A percentile compares a stretch with the other conserved stretches of the same genome.
phyloP scores from a whole-genome alignment of 352 stramenopile genomes.

The Globisporangium viniferum region DNA sequence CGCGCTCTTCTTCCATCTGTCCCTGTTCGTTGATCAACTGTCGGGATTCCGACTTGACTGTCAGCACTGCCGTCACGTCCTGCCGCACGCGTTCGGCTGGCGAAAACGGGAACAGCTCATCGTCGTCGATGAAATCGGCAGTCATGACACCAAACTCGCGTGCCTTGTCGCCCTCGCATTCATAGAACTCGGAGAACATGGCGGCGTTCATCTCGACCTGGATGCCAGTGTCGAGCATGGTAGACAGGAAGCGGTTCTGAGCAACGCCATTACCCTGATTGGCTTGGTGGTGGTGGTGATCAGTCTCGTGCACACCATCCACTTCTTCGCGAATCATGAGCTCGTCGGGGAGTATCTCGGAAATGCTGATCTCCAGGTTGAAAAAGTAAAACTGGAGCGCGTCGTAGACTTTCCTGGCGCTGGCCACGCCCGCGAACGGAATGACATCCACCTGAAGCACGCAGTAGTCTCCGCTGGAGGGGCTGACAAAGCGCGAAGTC shows the following conservation, averaged over 20 bases:
- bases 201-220: slow-evolving; percentile 11
- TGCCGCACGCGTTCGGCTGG: not conserved
- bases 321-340: not conserved
- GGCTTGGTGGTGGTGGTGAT: not conserved
- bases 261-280: not conserved
- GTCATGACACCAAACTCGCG: slow-evolving; percentile 6
- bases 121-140: slow-evolving; percentile 4
- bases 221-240: not conserved
- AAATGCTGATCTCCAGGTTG: slow-evolving; percentile 10
- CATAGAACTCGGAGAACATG: slow-evolving; percentile 3
- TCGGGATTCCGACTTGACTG: not conserved
- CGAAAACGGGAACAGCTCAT: slow-evolving; percentile 9
- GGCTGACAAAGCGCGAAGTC: not conserved
- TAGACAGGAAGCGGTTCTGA: slow-evolving; percentile 7
- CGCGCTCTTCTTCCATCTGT: slow-evolving; percentile 5
- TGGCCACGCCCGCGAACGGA: not conserved
- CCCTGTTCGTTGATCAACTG: not conserved
- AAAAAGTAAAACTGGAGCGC: not conserved
- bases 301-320: not conserved
- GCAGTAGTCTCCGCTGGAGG: not conserved
- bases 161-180: not conserved
- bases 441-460: not conserved
- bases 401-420: not conserved
- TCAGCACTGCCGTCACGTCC: slow-evolving; percentile 7
- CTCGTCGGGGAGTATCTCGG: not conserved